phyloP scores from a whole-genome alignment of 257 asterid species.

The Solanum corneliomulleri region DNA sequence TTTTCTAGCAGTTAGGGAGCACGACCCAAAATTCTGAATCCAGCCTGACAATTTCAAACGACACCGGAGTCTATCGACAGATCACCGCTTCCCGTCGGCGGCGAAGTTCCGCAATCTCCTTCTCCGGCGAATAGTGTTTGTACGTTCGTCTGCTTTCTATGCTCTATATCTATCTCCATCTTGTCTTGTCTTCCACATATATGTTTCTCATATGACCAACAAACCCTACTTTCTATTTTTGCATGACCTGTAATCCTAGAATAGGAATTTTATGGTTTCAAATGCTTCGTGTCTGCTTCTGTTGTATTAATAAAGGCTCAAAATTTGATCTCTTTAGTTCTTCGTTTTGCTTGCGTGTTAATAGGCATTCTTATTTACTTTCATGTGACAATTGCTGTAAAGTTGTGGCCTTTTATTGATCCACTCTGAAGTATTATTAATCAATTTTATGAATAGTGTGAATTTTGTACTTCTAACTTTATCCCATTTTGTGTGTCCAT shows the following conservation, averaged over 20 bases:
- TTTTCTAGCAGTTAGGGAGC: neutral
- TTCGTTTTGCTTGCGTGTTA: neutral
- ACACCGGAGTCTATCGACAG: neutral
- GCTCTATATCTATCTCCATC: neutral
- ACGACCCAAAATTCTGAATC: neutral
- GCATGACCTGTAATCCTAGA: neutral
- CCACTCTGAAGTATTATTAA: neutral
- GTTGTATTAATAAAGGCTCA: neutral
- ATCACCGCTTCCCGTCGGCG: neutral
- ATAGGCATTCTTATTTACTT: neutral
- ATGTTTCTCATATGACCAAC: neutral
- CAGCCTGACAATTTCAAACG: neutral
- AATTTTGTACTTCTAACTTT: neutral
- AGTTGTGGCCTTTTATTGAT: neutral
- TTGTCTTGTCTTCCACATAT: neutral
- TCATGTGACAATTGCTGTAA: neutral
- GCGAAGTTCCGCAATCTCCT: neutral
- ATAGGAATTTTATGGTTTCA: neutral
- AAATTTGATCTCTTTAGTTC: neutral
- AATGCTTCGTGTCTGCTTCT: neutral
- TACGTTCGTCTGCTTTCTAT: neutral
- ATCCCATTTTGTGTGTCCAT: neutral
- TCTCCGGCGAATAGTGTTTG: neutral
- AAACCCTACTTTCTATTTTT: neutral
- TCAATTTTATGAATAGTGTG: neutral